Conservation (phyloP, 345 rosid species). For the Nephelium lappaceum region DNA sequence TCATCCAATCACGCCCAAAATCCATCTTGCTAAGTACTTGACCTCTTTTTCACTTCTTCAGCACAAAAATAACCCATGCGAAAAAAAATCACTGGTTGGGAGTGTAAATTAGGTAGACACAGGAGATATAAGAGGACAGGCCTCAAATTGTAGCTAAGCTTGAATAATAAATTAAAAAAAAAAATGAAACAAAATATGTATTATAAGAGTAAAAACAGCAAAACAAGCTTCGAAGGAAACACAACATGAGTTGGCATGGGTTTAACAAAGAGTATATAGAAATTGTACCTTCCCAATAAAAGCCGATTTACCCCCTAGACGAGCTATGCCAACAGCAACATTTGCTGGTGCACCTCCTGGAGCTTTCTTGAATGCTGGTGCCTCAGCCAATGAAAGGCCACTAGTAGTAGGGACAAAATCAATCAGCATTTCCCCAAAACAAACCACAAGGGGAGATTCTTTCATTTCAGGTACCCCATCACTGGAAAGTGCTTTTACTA, state of each 20-base stretch:
- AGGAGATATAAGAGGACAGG: neutral
- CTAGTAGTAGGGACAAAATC: constrained; percentile 88
- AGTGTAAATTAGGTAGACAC: neutral
- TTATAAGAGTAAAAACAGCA: neutral
- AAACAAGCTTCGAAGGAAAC: neutral
- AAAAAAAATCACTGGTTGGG: neutral
- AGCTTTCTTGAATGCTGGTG: constrained; percentile 92
- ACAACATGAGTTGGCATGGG: neutral
- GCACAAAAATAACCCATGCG: too few relatives aligned
- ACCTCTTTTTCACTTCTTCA: neutral
- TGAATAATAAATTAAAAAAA: neutral
- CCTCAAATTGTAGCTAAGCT: neutral
- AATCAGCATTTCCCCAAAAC: constrained; percentile 95
- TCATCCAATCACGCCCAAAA: neutral
- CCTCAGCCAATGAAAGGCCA: constrained; percentile 83
- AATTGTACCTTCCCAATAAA: constrained; percentile 81
- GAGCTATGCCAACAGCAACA: constrained; percentile 92
- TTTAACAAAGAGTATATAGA: neutral
- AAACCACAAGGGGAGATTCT: constrained; percentile 70
- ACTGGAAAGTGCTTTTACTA: constrained; percentile 60
- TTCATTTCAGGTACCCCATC: constrained; percentile 47
- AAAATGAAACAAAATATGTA: neutral
- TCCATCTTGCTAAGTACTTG: neutral
- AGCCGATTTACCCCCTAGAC: constrained; percentile 93
- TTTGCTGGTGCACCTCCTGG: constrained; percentile 99